phyloP scores from a whole-genome alignment of 192 early-diverging fungal species.

The Podila minutissima region DNA sequence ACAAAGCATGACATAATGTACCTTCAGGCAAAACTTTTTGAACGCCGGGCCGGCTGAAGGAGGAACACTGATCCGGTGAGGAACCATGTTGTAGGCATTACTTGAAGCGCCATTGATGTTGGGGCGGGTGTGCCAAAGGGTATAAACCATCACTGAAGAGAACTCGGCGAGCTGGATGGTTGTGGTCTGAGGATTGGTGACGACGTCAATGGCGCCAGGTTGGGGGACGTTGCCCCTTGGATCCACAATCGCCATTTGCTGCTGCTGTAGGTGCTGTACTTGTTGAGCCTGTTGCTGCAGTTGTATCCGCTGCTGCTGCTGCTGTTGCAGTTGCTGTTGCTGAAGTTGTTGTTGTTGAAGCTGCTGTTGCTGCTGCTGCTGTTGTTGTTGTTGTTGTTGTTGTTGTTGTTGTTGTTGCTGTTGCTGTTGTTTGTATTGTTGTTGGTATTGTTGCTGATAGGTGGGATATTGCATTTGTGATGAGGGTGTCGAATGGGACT shows the following conservation, averaged over 20 bases:
- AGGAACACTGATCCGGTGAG: slow-evolving; percentile 46
- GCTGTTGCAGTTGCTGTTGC: slow-evolving; percentile 4
- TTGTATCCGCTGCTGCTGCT: slow-evolving; percentile 12
- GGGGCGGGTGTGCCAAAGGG: slow-evolving; percentile 52
- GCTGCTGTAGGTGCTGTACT: slow-evolving; percentile 6
- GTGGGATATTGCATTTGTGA: not conserved
- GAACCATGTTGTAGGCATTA: slow-evolving; percentile 49
- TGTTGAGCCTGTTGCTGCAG: slow-evolving; percentile 9
- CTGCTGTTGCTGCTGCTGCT: slow-evolving; percentile 2
- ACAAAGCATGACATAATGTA: not conserved
- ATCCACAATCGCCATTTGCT: slow-evolving; percentile 8
- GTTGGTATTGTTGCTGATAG: not conserved
- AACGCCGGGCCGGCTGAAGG: slow-evolving; percentile 48
- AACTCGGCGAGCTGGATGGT: slow-evolving; percentile 44
- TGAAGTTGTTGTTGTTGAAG: slow-evolving; percentile 7
- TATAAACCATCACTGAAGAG: slow-evolving; percentile 52
- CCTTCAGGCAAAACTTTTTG: slow-evolving; percentile 50
- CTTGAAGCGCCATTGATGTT: slow-evolving; percentile 52
- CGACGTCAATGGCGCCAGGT: slow-evolving; percentile 33
- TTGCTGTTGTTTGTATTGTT: slow-evolving; percentile 13
- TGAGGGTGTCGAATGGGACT: slow-evolving; percentile 1
- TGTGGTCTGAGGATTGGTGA: slow-evolving; percentile 42
- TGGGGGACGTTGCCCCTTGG: slow-evolving; percentile 9
- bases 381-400: slow-evolving; percentile 24
- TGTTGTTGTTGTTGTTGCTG: slow-evolving; percentile 14